Percentiles rank a stretch among this genome's conserved stretches.
phyloP scores from a whole-genome alignment of 2,329 filamentous ascomycete species.

The Pseudocercospora eumusae region DNA sequence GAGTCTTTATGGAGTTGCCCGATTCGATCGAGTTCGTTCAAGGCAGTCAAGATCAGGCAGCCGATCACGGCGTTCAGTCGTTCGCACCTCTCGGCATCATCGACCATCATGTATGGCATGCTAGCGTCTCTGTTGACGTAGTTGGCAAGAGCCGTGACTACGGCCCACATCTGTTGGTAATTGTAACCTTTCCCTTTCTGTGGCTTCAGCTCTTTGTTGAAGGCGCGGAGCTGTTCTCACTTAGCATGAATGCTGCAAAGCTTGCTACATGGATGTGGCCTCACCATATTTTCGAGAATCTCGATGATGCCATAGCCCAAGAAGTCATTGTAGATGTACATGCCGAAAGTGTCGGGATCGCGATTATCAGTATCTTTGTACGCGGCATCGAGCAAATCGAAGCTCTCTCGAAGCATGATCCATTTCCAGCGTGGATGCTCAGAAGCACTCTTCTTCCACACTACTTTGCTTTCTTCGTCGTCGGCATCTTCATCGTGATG shows the following conservation, averaged over 20 bases:
- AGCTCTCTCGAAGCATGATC: conserved; percentile 14
- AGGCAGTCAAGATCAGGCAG: conserved; percentile 15
- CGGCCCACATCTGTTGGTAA: conserved; percentile 20
- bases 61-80: conserved; percentile 11
- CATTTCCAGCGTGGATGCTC: conserved; percentile 19
- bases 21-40: conserved; percentile 17
- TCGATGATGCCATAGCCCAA: conserved; percentile 18
- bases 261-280: neutral
- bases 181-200: conserved; percentile 15
- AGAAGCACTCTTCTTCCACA: conserved; percentile 5
- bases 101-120: conserved; percentile 16
- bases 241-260: neutral
- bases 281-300: conserved; percentile 14
- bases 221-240: conserved; percentile 9
- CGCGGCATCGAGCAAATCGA: conserved; percentile 13
- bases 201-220: conserved; percentile 16
- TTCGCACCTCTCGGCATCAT: conserved; percentile 11
- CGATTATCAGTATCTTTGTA: neutral
- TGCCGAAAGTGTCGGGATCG: neutral
- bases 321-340: neutral
- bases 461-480: conserved; percentile 4
- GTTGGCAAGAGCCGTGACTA: conserved; percentile 13
- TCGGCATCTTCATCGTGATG: conserved; percentile 1
- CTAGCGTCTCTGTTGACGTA: conserved; percentile 15
- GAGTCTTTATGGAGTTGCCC: conserved; percentile 14